A percentile compares a stretch with the other conserved stretches of the same genome.
phyloP scores from a whole-genome alignment of 371 early-diverging fungal genomes.

The Saksenaea vasiformis region DNA sequence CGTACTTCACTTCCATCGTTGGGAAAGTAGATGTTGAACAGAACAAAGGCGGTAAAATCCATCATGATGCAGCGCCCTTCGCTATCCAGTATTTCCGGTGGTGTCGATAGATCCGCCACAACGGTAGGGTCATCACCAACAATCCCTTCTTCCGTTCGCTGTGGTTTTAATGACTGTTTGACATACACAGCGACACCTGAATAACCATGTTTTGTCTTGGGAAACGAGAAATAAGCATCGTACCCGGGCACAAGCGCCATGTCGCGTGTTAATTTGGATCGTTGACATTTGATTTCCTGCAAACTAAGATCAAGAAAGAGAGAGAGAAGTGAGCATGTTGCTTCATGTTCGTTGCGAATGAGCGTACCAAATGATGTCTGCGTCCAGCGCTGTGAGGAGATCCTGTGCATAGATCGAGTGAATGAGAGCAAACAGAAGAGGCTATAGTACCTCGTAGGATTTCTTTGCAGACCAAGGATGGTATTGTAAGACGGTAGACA shows the following conservation, averaged over 20 bases:
- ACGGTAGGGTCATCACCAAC: conserved; percentile 35
- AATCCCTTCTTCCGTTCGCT: conserved; percentile 69
- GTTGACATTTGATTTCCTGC: conserved; percentile 80
- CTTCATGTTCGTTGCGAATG: neutral
- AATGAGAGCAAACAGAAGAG: neutral
- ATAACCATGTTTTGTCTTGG: conserved; percentile 64
- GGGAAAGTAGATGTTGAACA: conserved; percentile 86
- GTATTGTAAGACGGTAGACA: conserved; percentile 59
- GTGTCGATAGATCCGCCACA: conserved; percentile 21
- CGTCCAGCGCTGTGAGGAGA: conserved; percentile 57
- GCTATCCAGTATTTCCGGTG: conserved; percentile 60
- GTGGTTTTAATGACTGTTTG: conserved; percentile 48
- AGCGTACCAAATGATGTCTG: conserved; percentile 72
- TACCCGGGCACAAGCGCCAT: conserved; percentile 74
- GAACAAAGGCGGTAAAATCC: conserved; percentile 77
- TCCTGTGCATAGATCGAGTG: conserved; percentile 26
- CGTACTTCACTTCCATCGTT: conserved; percentile 64
- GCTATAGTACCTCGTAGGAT: conserved; percentile 51
- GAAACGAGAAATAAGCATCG: conserved; percentile 74
- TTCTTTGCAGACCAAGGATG: conserved; percentile 58
- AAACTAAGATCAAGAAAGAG: too few relatives aligned
- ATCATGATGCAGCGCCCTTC: conserved; percentile 84
- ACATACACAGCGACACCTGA: conserved; percentile 80
- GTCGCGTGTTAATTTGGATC: conserved; percentile 57
- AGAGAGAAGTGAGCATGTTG: too few relatives aligned